A percentile compares a stretch with the other conserved stretches of the same genome.
These are phyloP conservation scores for Pythium brachiatum DNA, from an alignment of 352 stramenopile species.

Conservation along the genomic window DNA sequence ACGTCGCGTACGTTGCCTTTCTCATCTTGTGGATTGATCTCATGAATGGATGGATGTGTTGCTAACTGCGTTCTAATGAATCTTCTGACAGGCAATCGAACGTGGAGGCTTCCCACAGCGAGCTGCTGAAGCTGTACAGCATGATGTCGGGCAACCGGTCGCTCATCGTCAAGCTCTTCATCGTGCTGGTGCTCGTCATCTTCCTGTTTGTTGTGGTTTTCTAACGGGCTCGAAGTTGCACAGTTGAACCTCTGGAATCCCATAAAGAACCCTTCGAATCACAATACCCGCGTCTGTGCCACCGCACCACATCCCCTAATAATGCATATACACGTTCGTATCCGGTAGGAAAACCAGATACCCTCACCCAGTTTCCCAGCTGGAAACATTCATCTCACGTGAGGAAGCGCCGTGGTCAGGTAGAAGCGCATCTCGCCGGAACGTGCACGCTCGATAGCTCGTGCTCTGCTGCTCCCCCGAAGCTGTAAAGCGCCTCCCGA, in stretches of 20 bases:
- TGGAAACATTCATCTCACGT: neutral
- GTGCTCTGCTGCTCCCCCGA: neutral
- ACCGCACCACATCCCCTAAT: slow-evolving; percentile 1
- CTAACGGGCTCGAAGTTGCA: slow-evolving; percentile 16
- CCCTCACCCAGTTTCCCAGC: neutral
- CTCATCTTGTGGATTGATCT: neutral
- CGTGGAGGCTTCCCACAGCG: slow-evolving; percentile 64
- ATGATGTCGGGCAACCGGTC: slow-evolving; percentile 79
- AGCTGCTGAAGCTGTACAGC: slow-evolving; percentile 83
- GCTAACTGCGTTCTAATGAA: neutral
- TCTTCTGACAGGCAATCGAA: slow-evolving; percentile 57
- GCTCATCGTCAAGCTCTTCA: slow-evolving; percentile 86
- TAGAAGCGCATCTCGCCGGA: neutral
- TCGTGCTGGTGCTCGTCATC: slow-evolving; percentile 78
- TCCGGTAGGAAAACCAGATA: neutral
- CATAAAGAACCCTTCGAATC: slow-evolving; percentile 4
- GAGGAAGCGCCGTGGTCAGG: neutral
- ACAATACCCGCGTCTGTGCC: neutral
- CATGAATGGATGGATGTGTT: neutral
- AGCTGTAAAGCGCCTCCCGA: neutral
- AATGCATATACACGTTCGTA: slow-evolving; percentile 13
- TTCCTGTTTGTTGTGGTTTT: slow-evolving; percentile 86
- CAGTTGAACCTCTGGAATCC: neutral
- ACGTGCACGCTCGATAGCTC: neutral
- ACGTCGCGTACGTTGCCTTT: slow-evolving; percentile 73